Evolutionary conservation across 192 early-diverging fungal species (phyloP).

Genomic region (Chytriomyces confervae): DNA sequence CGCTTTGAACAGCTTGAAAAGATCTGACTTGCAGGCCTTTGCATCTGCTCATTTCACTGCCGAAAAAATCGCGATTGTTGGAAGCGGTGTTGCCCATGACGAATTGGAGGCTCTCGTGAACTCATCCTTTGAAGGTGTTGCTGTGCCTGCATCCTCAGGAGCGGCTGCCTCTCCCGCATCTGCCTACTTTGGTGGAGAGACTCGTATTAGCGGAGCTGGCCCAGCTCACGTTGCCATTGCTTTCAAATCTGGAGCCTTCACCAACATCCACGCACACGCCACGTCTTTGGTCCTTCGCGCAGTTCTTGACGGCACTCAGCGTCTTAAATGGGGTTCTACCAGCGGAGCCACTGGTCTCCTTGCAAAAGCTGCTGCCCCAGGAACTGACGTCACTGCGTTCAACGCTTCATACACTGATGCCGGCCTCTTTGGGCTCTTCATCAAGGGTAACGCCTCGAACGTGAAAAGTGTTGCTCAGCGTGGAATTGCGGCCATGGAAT

Average conservation of each 20-base stretch:
- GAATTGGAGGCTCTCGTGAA: slow-evolving; percentile 73
- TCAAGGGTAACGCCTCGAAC: slow-evolving; percentile 52
- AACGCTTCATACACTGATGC: slow-evolving; percentile 88
- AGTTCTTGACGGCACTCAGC: slow-evolving; percentile 51
- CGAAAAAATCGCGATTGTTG: slow-evolving; percentile 83
- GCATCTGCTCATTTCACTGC: slow-evolving; percentile 72
- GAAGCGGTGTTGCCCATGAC: slow-evolving; percentile 77
- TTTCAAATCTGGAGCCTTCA: slow-evolving; percentile 71
- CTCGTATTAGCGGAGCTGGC: slow-evolving; percentile 66
- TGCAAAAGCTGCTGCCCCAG: slow-evolving; percentile 66
- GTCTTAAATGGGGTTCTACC: slow-evolving; percentile 52
- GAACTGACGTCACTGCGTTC: slow-evolving; percentile 68
- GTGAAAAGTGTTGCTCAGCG: slow-evolving; percentile 48
- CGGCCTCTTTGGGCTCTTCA: slow-evolving; percentile 85
- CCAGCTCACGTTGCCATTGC: slow-evolving; percentile 79
- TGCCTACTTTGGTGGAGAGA: slow-evolving; percentile 85
- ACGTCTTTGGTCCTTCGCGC: slow-evolving; percentile 62
- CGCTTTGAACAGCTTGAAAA: slow-evolving; percentile 62
- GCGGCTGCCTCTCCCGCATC: slow-evolving; percentile 44
- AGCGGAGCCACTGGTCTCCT: slow-evolving; percentile 59
- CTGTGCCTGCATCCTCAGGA: slow-evolving; percentile 38
- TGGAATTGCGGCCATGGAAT: slow-evolving; percentile 51
- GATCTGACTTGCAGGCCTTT: slow-evolving; percentile 75
- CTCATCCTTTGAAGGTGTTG: slow-evolving; percentile 47
- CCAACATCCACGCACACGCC: slow-evolving; percentile 63